phyloP scores from a whole-genome alignment of 306 rosid species.

The Nissolia schottii region DNA sequence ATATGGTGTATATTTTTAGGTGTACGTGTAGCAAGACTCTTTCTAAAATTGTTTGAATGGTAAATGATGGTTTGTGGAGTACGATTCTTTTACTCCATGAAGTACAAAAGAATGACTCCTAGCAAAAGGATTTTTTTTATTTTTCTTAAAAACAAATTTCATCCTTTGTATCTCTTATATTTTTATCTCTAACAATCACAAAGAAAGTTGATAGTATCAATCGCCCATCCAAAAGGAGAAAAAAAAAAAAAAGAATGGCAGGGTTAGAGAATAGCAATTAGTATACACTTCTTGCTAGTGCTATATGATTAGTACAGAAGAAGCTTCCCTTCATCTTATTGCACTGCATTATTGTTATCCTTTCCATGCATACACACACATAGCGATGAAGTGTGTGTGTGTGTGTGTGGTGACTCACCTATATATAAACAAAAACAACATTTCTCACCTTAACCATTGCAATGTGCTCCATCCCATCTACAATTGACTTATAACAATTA shows the following conservation, averaged over 20 bases:
- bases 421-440: slow-evolving; percentile 10
- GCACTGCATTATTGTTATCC: background rate
- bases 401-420: background rate
- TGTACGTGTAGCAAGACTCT: too few relatives aligned
- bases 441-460: slow-evolving; percentile 92
- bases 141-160: background rate
- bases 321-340: background rate
- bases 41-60: too few relatives aligned
- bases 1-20: too few relatives aligned
- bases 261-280: background rate
- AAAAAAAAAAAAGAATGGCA: background rate
- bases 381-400: background rate
- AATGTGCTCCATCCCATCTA: slow-evolving; percentile 91
- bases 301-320: background rate
- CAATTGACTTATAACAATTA: slow-evolving; percentile 68
- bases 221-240: background rate
- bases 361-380: too few relatives aligned
- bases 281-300: background rate
- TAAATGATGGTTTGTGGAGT: too few relatives aligned
- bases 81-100: too few relatives aligned
- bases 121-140: too few relatives aligned
- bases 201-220: background rate
- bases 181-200: too few relatives aligned
- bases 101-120: too few relatives aligned
- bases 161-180: too few relatives aligned